Evolutionary conservation across 768 basidiomycete species (phyloP), one percentile per base, ranked within the genome.

Genomic region (Tricholoma furcatifolium): DNA sequence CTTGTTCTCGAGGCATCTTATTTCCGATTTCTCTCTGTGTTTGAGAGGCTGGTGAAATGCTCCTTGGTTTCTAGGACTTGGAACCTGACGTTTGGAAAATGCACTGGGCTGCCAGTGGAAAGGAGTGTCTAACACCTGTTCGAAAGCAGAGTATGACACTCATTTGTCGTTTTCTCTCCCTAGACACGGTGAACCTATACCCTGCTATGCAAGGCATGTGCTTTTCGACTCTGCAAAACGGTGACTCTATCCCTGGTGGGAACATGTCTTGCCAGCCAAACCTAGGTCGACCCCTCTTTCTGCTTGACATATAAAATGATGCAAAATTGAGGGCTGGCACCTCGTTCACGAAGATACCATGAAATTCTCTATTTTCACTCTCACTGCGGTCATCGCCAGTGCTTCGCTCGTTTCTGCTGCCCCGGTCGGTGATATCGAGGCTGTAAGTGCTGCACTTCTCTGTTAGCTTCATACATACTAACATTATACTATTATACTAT

Each of bases 351-450:
- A 34, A n/a, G 10, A 1, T 31, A 8, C 14, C 23, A 53, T 54
- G 53, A 54, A 48, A n/a, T 35, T 53, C 41, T 30, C 24, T 3
- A 47, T 35, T 14, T 47, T 43, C 24, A 40, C 52, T 4, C 32
- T 53, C 17, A 36, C 17, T 20, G 52, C 52, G 6, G 31, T 53
- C 18, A 34, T 53, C 3, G 52, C 40, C 31, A 47, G 52, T 40
- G 52, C 46, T 40, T 40, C 52, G 9, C 34, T 53, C 34, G 12
- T 53, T 14, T 12, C 24, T 11, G 52, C 40, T 24, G 41, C 40
- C 27, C 52, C 52, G 1, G 46, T 30, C 18, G 41, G 45, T n/a
- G 40, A 43, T 21, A 20, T 53, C 21, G 52, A 53, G 27, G n/a
- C 18, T 38, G 52, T 53, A 15, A 47, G 52, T 53, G 12, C 12